Evolutionary conservation across 257 asterid genomes (phyloP), one percentile per base, ranked within the genome.

Genomic region (Dorcoceras hygrometricum): DNA sequence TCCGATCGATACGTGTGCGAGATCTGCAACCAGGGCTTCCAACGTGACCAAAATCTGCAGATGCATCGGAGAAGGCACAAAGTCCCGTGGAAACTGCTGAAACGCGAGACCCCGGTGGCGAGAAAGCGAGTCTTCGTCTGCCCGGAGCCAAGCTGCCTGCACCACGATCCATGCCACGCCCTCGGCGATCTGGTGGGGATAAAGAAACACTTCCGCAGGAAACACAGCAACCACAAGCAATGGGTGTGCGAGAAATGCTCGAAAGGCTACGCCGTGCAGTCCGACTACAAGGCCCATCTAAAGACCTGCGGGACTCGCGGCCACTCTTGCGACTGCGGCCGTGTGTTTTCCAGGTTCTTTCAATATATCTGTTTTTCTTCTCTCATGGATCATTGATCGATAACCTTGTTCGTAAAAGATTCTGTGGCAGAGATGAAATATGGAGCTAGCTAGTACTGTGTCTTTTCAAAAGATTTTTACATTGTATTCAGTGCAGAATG

Each of bases 1-100:
- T 91, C 95, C 56, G 95, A 91, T 60, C 81, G 92, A 62, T 91
- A 89, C 73, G 93, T 91, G 11, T 91, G 98, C 27, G 98, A 91
- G 96, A 91, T 91, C 90, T 91, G 98, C 82, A 89, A 82, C 75
- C 96, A 89, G 48, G 96, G 96, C 16, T 91, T 91, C 71, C 98
- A 89, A 62, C 82, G 96, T 1, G 98, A 91, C 73, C 98, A 91
- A 77, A 91, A 91, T 67, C 73, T 91, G 57, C 97, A 91, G 89
- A 91, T 91, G 98, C 98, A 91, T 48, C 63, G 96, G 57, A 77
- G 96, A 0, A 27, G 97, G 54, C 98, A 89, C 61, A 92, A 92
- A 64, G 98, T 92, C 6, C 97, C 98, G 18, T 92, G 98, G 98
- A 92, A 92, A 79, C 32, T 92, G 29, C 84, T 86, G 2, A 86